Evolutionary conservation across 208 protist species (phyloP).

Genomic region (Crithidia brevicula): DNA sequence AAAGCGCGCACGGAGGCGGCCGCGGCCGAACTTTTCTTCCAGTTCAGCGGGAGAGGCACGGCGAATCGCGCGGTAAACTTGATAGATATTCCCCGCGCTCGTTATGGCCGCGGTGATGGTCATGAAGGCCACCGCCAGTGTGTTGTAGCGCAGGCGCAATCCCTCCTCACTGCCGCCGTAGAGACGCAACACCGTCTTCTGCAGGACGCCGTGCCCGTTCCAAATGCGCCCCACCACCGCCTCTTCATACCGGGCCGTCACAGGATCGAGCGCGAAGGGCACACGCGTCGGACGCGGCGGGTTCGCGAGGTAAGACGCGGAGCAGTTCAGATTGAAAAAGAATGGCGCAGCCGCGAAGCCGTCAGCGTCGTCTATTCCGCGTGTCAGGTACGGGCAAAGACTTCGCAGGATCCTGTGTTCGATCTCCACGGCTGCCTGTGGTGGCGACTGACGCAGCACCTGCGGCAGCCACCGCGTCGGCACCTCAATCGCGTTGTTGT

Average conservation of each 20-base stretch:
- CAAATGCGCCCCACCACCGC: constrained; percentile 30
- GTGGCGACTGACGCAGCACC: constrained; percentile 56
- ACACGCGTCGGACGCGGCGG: constrained; percentile 37
- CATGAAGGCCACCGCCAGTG: constrained; percentile 57
- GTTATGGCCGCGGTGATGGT: constrained; percentile 44
- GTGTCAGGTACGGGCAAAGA: constrained; percentile 47
- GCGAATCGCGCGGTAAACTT: constrained; percentile 65
- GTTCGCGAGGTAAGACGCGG: constrained; percentile 38
- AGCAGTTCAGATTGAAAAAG: constrained; percentile 63
- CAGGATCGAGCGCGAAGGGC: constrained; percentile 18
- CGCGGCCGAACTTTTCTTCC: constrained; percentile 9
- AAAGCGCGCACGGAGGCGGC: constrained; percentile 21
- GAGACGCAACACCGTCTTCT: constrained; percentile 58
- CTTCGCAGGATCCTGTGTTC: constrained; percentile 37
- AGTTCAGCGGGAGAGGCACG: constrained; percentile 12
- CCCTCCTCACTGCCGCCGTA: constrained; percentile 44
- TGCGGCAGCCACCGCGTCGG: constrained; percentile 46
- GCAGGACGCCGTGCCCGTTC: constrained; percentile 50
- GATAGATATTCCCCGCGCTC: constrained; percentile 54
- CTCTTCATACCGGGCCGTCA: constrained; percentile 15
- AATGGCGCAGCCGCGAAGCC: constrained; percentile 34
- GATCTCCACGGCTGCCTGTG: constrained; percentile 46
- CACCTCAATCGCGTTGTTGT: constrained; percentile 51
- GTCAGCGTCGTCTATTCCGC: not conserved
- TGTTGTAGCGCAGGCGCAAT: constrained; percentile 73